phyloP scores from a whole-genome alignment of 2,329 filamentous ascomycete species.

The Pseudogymnoascus sp. region DNA sequence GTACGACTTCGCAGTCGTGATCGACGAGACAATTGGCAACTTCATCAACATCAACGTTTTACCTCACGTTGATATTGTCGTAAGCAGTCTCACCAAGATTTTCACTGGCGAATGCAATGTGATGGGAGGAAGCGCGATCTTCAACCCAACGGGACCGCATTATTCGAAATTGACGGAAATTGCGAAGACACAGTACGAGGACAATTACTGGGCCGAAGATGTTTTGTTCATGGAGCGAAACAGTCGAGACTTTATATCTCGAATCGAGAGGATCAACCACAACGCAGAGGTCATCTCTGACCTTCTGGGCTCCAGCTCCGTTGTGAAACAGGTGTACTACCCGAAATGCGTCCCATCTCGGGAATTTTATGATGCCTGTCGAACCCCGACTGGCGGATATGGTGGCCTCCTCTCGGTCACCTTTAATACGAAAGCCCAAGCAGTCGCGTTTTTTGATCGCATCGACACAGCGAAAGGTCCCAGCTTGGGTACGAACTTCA shows the following conservation, averaged over 20 bases:
- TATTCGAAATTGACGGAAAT: slow-evolving; percentile 61
- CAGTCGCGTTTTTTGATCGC: slow-evolving; percentile 75
- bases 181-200: slow-evolving; percentile 64
- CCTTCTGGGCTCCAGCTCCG: slow-evolving; percentile 51
- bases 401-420: slow-evolving; percentile 82
- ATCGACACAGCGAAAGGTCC: slow-evolving; percentile 88
- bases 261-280: slow-evolving; percentile 75
- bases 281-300: slow-evolving; percentile 81
- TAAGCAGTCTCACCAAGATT: slow-evolving; percentile 91
- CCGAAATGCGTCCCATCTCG: slow-evolving; percentile 69
- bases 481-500: slow-evolving; percentile 94
- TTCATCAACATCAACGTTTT: slow-evolving; percentile 94
- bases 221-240: slow-evolving; percentile 93
- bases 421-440: slow-evolving; percentile 62
- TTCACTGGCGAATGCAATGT: slow-evolving; percentile 98
- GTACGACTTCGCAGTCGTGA: slow-evolving; percentile 81
- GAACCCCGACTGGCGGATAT: slow-evolving; percentile 69
- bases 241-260: slow-evolving; percentile 78
- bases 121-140: slow-evolving; percentile 75
- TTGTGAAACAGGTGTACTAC: slow-evolving; percentile 76
- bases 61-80: slow-evolving; percentile 80
- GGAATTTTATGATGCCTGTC: slow-evolving; percentile 70
- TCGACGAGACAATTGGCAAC: slow-evolving; percentile 95
- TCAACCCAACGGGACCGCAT: slow-evolving; percentile 60
- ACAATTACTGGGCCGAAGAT: slow-evolving; percentile 92